Evolutionary conservation across 2,329 filamentous ascomycete genomes (phyloP).

Genomic region (Monosporascus sp.): DNA sequence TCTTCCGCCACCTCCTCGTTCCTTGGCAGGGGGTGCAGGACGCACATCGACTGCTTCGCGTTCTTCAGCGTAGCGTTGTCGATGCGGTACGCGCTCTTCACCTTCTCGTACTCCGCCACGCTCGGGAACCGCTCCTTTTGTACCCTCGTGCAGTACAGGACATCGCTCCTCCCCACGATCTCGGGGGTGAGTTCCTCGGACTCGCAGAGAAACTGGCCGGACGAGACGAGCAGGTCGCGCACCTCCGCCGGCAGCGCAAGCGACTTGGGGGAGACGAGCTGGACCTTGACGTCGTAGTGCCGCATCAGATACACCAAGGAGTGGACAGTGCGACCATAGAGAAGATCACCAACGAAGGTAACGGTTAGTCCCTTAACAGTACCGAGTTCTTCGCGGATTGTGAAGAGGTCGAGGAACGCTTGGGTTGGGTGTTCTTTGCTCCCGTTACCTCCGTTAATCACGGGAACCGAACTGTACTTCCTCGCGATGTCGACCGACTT

Average conservation of each 20-base stretch:
- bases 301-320: slow-evolving; percentile 89
- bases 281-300: slow-evolving; percentile 91
- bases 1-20: slow-evolving; percentile 93
- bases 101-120: slow-evolving; percentile 71
- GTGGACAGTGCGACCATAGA: slow-evolving; percentile 91
- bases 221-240: slow-evolving; percentile 62
- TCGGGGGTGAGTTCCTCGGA: slow-evolving; percentile 77
- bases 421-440: slow-evolving; percentile 95
- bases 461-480: slow-evolving; percentile 82
- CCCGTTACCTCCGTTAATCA: slow-evolving; percentile 97
- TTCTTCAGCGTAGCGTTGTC: slow-evolving; percentile 86
- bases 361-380: slow-evolving; percentile 94
- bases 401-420: slow-evolving; percentile 96
- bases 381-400: slow-evolving; percentile 93
- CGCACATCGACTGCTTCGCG: slow-evolving; percentile 88
- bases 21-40: slow-evolving; percentile 91
- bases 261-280: slow-evolving; percentile 79
- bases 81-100: slow-evolving; percentile 85
- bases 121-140: slow-evolving; percentile 95
- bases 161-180: slow-evolving; percentile 79
- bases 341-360: slow-evolving; percentile 90
- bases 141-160: slow-evolving; percentile 93
- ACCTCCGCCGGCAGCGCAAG: slow-evolving; percentile 74
- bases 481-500: slow-evolving; percentile 74
- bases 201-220: slow-evolving; percentile 73